Evolutionary conservation across 768 basidiomycete species (phyloP).

Genomic region (Hydnomerulius pinastri): DNA sequence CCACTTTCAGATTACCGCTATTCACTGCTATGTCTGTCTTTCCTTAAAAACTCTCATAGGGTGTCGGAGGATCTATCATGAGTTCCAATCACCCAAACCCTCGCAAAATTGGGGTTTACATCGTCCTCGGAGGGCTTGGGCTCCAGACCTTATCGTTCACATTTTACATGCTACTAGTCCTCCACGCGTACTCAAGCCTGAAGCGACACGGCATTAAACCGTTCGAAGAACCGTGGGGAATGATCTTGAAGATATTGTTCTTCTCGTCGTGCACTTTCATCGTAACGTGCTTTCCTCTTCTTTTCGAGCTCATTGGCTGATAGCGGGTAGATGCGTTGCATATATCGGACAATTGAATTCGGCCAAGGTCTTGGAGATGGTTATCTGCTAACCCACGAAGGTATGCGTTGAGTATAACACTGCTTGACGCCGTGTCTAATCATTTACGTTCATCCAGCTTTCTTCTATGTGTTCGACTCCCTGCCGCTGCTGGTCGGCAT

Average conservation of each 20-base stretch:
- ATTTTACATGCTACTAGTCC: conserved; percentile 19
- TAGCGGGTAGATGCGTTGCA: conserved; percentile 23
- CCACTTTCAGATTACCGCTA: no score
- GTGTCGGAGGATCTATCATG: conserved; percentile 22
- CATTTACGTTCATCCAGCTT: conserved; percentile 14
- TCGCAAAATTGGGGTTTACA: conserved; percentile 7
- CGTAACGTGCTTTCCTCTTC: conserved; percentile 14
- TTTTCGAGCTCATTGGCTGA: neutral
- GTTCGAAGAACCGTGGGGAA: conserved; percentile 18
- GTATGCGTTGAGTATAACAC: neutral
- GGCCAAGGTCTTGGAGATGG: conserved; percentile 17
- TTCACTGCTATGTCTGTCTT: no score
- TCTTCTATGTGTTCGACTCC: conserved; percentile 32
- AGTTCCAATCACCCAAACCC: conserved; percentile 6
- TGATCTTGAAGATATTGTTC: conserved; percentile 18
- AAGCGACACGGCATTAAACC: conserved; percentile 4
- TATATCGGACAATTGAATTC: conserved; percentile 31
- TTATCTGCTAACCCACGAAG: conserved; percentile 26
- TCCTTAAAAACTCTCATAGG: no score
- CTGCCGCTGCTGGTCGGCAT: conserved; percentile 30
- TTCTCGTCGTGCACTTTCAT: conserved; percentile 28
- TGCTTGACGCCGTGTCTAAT: neutral
- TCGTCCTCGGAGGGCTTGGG: conserved; percentile 28
- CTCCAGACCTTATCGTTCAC: conserved; percentile 29
- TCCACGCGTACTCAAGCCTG: conserved; percentile 13